These are phyloP conservation scores for Scolecobasidium constrictum DNA, from an alignment of 2,329 filamentous ascomycete genomes.

Conservation along the genomic window DNA sequence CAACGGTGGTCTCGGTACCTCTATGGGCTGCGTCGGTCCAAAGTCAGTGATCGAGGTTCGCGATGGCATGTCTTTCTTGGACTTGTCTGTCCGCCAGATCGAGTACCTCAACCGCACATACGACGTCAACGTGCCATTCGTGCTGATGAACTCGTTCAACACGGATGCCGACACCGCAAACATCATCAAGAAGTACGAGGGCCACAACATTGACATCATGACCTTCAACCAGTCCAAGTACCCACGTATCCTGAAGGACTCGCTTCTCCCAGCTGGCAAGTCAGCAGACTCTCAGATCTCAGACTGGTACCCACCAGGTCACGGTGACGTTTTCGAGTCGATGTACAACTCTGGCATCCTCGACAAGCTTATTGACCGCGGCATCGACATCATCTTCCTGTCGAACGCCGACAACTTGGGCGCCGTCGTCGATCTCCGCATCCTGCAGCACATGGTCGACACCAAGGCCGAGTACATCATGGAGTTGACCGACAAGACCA, in stretches of 20 bases:
- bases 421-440: slow-evolving; percentile 93
- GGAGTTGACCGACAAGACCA: slow-evolving; percentile 99
- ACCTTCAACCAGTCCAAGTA: slow-evolving; percentile 99
- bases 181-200: slow-evolving; percentile 99
- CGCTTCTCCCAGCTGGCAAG: slow-evolving; percentile 90
- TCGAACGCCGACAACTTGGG: slow-evolving; percentile 99
- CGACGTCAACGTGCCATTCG: slow-evolving; percentile 91
- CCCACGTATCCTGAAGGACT: slow-evolving; percentile 97
- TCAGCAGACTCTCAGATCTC: slow-evolving; percentile 73
- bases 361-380: slow-evolving; percentile 88
- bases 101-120: slow-evolving; percentile 99
- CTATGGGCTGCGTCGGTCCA: slow-evolving; percentile 97
- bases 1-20: slow-evolving; percentile 97
- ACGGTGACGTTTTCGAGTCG: slow-evolving; percentile 99
- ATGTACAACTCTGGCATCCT: slow-evolving; percentile 98
- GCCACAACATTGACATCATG: slow-evolving; percentile 98
- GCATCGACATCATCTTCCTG: slow-evolving; percentile 95
- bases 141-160: slow-evolving; percentile 99
- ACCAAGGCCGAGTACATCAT: slow-evolving; percentile 97
- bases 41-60: slow-evolving; percentile 99
- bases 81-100: slow-evolving; percentile 96
- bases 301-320: slow-evolving; percentile 97
- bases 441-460: slow-evolving; percentile 99
- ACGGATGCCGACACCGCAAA: slow-evolving; percentile 94
- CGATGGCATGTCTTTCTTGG: slow-evolving; percentile 99